Percentiles rank a stretch among this genome's conserved stretches.
phyloP scores from a whole-genome alignment of 2,329 filamentous ascomycete species.

The Sordariomycetes sp. region DNA sequence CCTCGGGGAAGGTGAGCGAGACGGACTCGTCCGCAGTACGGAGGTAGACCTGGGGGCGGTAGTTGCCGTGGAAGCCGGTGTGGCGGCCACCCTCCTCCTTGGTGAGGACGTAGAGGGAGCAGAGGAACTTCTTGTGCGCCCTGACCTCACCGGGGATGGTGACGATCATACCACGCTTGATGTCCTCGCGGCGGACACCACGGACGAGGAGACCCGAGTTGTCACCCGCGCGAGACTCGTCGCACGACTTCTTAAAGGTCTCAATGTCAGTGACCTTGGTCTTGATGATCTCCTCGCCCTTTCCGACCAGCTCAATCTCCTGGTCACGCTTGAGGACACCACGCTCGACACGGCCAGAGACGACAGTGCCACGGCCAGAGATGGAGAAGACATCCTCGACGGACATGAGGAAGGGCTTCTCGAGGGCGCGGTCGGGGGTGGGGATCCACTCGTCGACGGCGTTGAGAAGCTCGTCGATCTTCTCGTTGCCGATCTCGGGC shows the following conservation, averaged over 20 bases:
- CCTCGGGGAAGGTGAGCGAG: constrained; percentile 77
- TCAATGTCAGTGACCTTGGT: constrained; percentile 99
- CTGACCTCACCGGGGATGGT: constrained; percentile 73
- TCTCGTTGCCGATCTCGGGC: constrained; percentile 74
- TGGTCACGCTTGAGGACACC: constrained; percentile 86
- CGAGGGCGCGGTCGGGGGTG: constrained; percentile 82
- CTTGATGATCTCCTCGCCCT: constrained; percentile 73
- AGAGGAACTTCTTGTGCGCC: constrained; percentile 83
- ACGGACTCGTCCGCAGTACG: constrained; percentile 79
- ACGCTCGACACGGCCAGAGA: constrained; percentile 94
- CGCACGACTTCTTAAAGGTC: constrained; percentile 99
- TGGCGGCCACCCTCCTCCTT: constrained; percentile 98
- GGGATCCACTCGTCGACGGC: constrained; percentile 96
- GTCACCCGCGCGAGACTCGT: constrained; percentile 90
- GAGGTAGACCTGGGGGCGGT: constrained; percentile 92
- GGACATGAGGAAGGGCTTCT: constrained; percentile 99
- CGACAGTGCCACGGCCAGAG: constrained; percentile 89
- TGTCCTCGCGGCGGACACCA: constrained; percentile 91
- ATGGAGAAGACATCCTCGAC: constrained; percentile 91
- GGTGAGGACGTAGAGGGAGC: constrained; percentile 91
- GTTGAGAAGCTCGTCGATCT: constrained; percentile 84
- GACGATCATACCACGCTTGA: constrained; percentile 90
- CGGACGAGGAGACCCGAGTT: constrained; percentile 96
- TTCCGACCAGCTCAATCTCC: constrained; percentile 91
- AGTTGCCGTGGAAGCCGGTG: constrained; percentile 92